Conservation (phyloP, 2,329 filamentous ascomycete species). For the Rhynchosporium secalis region DNA sequence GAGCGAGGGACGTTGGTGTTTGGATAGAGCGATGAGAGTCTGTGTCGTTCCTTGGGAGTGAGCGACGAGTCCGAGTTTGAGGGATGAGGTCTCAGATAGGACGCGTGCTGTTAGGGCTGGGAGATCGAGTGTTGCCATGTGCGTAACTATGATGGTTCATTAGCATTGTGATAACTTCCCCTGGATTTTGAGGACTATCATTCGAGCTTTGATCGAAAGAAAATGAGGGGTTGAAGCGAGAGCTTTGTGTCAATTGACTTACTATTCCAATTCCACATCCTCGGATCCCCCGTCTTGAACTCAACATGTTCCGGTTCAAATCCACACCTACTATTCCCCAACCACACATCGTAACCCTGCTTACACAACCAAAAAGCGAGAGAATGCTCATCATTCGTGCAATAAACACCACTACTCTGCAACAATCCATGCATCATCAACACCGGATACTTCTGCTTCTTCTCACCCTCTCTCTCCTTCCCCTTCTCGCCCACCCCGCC, state of each 20-base stretch:
- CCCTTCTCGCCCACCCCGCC: not conserved
- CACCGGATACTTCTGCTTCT: slow-evolving; percentile 67
- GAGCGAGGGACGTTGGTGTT: slow-evolving; percentile 83
- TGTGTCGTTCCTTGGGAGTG: slow-evolving; percentile 92
- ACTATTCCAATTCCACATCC: slow-evolving; percentile 94
- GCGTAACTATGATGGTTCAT: slow-evolving; percentile 52
- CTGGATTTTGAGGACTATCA: no score
- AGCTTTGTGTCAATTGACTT: not conserved
- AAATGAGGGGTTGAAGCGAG: no score
- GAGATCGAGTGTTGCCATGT: slow-evolving; percentile 88
- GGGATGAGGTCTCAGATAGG: slow-evolving; percentile 75
- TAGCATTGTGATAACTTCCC: not conserved
- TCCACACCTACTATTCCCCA: slow-evolving; percentile 85
- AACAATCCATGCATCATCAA: slow-evolving; percentile 84
- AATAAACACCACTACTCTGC: slow-evolving; percentile 84
- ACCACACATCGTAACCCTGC: slow-evolving; percentile 76
- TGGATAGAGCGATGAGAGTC: slow-evolving; percentile 82
- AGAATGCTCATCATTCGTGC: slow-evolving; percentile 84
- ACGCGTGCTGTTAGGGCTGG: slow-evolving; percentile 78
- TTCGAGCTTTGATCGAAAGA: not conserved
- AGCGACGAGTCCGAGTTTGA: slow-evolving; percentile 77
- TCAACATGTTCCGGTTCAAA: slow-evolving; percentile 73
- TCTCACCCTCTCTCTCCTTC: not conserved
- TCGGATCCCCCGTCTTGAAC: slow-evolving; percentile 71
- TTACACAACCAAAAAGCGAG: slow-evolving; percentile 91